phyloP scores from a whole-genome alignment of 805 yeast genomes.

The Schwanniomyces occidentalis region DNA sequence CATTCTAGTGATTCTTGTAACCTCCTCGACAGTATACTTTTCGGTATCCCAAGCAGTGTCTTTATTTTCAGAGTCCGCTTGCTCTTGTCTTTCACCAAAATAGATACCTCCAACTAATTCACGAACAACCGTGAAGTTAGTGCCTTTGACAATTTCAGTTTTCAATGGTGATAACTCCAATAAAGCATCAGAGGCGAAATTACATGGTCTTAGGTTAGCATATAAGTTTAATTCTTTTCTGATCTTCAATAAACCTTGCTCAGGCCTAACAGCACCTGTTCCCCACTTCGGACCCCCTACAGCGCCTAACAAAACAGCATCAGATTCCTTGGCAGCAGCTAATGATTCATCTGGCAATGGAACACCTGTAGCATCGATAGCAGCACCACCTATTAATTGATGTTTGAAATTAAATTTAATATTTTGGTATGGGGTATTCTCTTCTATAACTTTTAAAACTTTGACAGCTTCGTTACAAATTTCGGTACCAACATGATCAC shows the following conservation, averaged over 20 bases:
- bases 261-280: constrained; percentile 93
- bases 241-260: constrained; percentile 91
- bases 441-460: constrained; percentile 77
- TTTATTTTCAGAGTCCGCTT: constrained; percentile 59
- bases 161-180: constrained; percentile 87
- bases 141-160: constrained; percentile 81
- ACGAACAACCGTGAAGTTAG: constrained; percentile 90
- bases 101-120: constrained; percentile 98
- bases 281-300: constrained; percentile 99
- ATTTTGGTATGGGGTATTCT: constrained; percentile 35
- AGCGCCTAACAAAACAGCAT: constrained; percentile 96
- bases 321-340: constrained; percentile 78
- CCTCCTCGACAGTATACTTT: constrained; percentile 86
- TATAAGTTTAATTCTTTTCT: constrained; percentile 92
- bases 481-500: constrained; percentile 97
- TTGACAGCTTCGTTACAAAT: constrained; percentile 88
- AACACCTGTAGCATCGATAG: constrained; percentile 93
- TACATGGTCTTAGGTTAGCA: constrained; percentile 96
- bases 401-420: constrained; percentile 73
- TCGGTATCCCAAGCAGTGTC: constrained; percentile 94
- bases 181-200: constrained; percentile 82
- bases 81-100: constrained; percentile 95
- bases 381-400: constrained; percentile 96
- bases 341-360: constrained; percentile 87
- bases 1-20: constrained; percentile 95